Percentiles rank a stretch among this genome's conserved stretches.
These are phyloP conservation scores for Austroboletus novae-zelandiae DNA, from an alignment of 1,284 basidiomycete species.

Conservation along the genomic window DNA sequence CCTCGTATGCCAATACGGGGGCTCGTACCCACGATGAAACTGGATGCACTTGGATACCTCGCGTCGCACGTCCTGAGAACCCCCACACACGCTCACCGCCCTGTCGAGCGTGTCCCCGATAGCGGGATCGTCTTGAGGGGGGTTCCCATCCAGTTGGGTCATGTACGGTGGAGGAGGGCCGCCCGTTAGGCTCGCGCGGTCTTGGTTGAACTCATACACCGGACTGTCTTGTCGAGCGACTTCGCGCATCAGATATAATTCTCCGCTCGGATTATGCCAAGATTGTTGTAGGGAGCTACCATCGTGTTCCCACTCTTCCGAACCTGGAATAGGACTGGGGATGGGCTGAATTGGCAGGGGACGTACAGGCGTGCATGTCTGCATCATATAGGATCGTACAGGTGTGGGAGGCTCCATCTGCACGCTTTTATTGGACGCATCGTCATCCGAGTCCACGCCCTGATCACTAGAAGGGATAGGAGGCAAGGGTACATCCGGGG, in stretches of 20 bases:
- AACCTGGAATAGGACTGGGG: conserved; percentile 17
- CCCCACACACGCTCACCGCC: conserved; percentile 17
- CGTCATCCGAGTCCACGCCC: background rate
- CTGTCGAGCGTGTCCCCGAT: conserved; percentile 25
- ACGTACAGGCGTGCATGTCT: conserved; percentile 5
- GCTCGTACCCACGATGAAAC: conserved; percentile 27
- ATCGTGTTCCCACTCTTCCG: conserved; percentile 10
- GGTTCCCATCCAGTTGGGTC: conserved; percentile 4
- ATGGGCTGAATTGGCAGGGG: conserved; percentile 22
- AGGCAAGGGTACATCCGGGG: conserved; percentile 22
- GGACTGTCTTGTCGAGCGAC: conserved; percentile 28
- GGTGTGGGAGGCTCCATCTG: conserved; percentile 6
- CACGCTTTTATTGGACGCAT: background rate
- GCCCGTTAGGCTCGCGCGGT: conserved; percentile 5
- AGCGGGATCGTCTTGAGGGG: conserved; percentile 1
- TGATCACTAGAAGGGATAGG: conserved; percentile 18
- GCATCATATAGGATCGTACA: background rate
- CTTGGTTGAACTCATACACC: conserved; percentile 5
- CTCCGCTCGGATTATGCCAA: conserved; percentile 4
- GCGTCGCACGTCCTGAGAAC: conserved; percentile 14
- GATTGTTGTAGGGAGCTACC: conserved; percentile 7
- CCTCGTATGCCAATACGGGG: conserved; percentile 27
- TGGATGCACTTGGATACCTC: conserved; percentile 25
- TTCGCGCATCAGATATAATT: conserved; percentile 2
- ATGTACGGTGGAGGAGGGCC: conserved; percentile 20